Conservation (phyloP, 805 yeast genomes). For the Schizosaccharomyces octosporus region DNA sequence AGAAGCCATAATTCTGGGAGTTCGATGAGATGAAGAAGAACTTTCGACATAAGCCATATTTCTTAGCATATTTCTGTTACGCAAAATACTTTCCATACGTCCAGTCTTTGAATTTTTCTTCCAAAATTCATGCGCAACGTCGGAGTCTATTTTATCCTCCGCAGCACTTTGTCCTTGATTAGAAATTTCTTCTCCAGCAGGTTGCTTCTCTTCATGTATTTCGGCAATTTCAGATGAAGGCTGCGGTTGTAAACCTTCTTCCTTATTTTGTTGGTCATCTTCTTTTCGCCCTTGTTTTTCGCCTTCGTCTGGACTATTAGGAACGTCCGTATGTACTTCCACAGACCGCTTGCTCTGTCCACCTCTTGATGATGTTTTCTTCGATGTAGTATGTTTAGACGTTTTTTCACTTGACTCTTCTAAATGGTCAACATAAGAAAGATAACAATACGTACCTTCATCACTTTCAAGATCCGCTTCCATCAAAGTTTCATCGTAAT, state of each 20-base stretch:
- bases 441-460: background rate
- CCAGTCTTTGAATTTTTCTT: background rate
- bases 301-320: background rate
- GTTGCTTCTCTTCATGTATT: too few relatives aligned
- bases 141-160: background rate
- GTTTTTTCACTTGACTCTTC: background rate
- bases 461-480: constrained; percentile 7
- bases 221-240: too few relatives aligned
- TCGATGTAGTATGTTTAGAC: background rate
- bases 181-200: background rate
- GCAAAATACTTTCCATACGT: background rate
- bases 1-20: background rate
- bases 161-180: background rate
- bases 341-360: constrained; percentile 2
- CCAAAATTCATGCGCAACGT: background rate
- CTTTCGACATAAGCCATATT: background rate
- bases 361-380: background rate
- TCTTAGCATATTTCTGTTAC: background rate
- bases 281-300: too few relatives aligned
- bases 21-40: background rate
- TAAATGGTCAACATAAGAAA: background rate
- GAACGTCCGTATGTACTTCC: background rate
- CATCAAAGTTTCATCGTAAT: constrained; percentile 18
- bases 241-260: too few relatives aligned
- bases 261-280: too few relatives aligned